Conservation (phyloP, 345 rosid genomes). For the Barbarea vulgaris region DNA sequence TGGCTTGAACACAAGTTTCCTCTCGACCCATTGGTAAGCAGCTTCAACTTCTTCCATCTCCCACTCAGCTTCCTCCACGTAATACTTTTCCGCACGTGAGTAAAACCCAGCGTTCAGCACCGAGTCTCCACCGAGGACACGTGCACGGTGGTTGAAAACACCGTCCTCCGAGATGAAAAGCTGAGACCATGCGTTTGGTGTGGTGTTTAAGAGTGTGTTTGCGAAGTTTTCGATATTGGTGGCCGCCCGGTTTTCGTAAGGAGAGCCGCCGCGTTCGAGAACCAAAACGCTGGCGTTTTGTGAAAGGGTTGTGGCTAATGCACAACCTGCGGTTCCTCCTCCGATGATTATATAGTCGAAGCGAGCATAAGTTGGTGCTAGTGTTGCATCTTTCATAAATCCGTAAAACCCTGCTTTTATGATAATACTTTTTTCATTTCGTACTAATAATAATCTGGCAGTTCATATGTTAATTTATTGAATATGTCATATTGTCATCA, state of each 20-base stretch:
- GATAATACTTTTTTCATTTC: neutral
- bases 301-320: constrained; percentile 76
- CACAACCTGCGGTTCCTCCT: constrained; percentile 81
- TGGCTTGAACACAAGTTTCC: constrained; percentile 58
- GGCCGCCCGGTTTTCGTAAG: constrained; percentile 49
- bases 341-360: constrained; percentile 78
- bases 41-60: constrained; percentile 44
- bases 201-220: constrained; percentile 40
- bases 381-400: constrained; percentile 59
- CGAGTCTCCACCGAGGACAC: constrained; percentile 81
- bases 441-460: neutral
- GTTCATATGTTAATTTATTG: neutral
- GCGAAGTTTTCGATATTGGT: constrained; percentile 45
- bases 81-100: constrained; percentile 50
- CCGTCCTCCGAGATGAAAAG: constrained; percentile 73
- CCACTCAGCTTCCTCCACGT: constrained; percentile 53
- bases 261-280: constrained; percentile 78
- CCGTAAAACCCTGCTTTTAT: constrained; percentile 49
- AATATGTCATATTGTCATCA: too few relatives aligned
- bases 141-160: constrained; percentile 61
- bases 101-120: constrained; percentile 76
- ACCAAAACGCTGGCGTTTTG: constrained; percentile 54
- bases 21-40: constrained; percentile 76
- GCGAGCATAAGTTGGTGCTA: constrained; percentile 44
- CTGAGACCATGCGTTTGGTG: constrained; percentile 59